Base-by-base conservation (phyloP, 805 yeast species). In the Candida dajiaensis region DNA sequence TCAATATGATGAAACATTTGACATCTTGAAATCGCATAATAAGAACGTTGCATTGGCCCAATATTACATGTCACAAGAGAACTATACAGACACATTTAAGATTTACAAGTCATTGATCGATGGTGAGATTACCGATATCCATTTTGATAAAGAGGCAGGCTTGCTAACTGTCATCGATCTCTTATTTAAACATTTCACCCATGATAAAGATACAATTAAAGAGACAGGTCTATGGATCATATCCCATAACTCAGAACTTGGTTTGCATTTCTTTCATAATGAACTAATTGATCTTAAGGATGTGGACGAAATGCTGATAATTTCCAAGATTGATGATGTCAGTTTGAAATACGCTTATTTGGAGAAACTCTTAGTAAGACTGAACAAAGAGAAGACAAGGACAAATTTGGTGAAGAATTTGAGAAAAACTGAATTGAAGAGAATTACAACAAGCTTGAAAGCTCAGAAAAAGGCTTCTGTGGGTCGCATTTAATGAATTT, bases 211-310 rank as follows among this genome's bases (percentile, higher is more conserved):
- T 3, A 41, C 40, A 22, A 21, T 47, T 7, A 40, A 44, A 23
- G 41, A 47, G n/a, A 15, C 35, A 4, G 50, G 50, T 11, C 33
- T 47, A 9, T 47, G 50, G 50, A 9, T 47, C 8, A 39, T 47
- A 19, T 37, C 39, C 11, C 41, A 38, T 7, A 41, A 44, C 29
- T 38, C 47, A 7, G 26, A 44, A 19, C 43, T 44, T 4, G 50
- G 50, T 2, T 22, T 47, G 13, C 44, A 25, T 16, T 47, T 47
- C 26, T 19, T 47, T 12, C 50, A 47, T 23, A 48, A 42, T 28
- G 41, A 48, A 10, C 21, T 25, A 16, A 38, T 48, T 4, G 36
- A 41, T 39, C 28, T 33, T 2, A 38, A 26, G 3, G 33, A 25
- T 20, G 29, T 35, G 6, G 36, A 45, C 28, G 50, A 42, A 11